phyloP scores from a whole-genome alignment of 495 filamentous ascomycete species.

The Aspergillus baeticus region DNA sequence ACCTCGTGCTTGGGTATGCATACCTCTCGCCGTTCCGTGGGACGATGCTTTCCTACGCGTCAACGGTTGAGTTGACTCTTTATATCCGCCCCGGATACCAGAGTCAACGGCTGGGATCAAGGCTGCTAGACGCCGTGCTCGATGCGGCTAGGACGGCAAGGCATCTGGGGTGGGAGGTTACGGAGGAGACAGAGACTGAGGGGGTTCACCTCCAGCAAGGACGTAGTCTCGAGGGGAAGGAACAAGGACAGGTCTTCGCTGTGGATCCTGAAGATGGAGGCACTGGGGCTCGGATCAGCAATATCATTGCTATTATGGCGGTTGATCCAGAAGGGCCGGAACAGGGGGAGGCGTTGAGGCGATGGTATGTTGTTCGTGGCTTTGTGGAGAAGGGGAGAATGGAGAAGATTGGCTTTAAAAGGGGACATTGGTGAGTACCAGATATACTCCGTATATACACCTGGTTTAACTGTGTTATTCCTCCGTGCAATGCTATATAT shows the following conservation, averaged over 20 bases:
- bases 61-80: conserved; percentile 29
- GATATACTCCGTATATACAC: no score
- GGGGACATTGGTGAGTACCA: conserved; percentile 2
- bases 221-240: conserved; percentile 4
- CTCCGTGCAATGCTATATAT: not conserved
- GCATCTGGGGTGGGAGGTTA: no score
- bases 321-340: conserved; percentile 25
- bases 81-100: conserved; percentile 27
- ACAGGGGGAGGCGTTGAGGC: conserved; percentile 21
- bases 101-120: conserved; percentile 17
- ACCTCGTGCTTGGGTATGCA: conserved; percentile 27
- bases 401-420: conserved; percentile 21
- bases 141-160: not conserved
- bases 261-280: not conserved
- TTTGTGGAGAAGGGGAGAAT: conserved; percentile 28
- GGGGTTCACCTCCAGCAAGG: conserved; percentile 5
- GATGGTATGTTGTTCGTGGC: conserved; percentile 25
- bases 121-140: conserved; percentile 18
- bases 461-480: no score
- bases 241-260: not conserved
- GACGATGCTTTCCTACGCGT: conserved; percentile 26
- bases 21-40: conserved; percentile 28
- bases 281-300: conserved; percentile 15
- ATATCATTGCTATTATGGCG: conserved; percentile 29
- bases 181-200: no score